A percentile compares a stretch with the other conserved stretches of the same genome.
These are phyloP conservation scores for Pichia sp. DNA, from an alignment of 1,139 yeast species.

Conservation along the genomic window DNA sequence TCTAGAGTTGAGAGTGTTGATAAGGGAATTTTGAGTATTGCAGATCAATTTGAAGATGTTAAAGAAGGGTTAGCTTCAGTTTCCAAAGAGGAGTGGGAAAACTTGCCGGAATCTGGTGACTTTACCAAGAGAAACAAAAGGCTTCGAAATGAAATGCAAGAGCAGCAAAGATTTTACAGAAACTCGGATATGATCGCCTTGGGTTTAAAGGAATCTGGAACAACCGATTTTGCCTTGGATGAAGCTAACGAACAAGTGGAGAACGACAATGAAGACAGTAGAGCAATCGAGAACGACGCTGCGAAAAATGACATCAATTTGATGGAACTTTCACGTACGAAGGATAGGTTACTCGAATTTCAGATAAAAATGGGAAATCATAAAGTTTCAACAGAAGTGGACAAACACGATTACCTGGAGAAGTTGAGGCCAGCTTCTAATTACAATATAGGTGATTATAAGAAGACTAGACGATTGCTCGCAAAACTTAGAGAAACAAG, in stretches of 20 bases:
- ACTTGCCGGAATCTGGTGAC: constrained; percentile 85
- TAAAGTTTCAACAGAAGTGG: constrained; percentile 15
- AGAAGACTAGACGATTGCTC: constrained; percentile 57
- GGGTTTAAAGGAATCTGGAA: constrained; percentile 29
- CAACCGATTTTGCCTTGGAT: constrained; percentile 27
- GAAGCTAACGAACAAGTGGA: constrained; percentile 13
- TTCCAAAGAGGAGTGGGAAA: constrained; percentile 72
- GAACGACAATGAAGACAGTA: constrained; percentile 34
- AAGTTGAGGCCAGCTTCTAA: constrained; percentile 12
- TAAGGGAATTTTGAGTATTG: constrained; percentile 33
- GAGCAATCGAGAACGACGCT: background rate
- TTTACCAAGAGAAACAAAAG: constrained; percentile 78
- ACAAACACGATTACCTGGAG: constrained; percentile 24
- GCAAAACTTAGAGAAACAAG: constrained; percentile 66
- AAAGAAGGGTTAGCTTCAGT: constrained; percentile 60
- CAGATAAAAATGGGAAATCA: constrained; percentile 37
- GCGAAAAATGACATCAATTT: constrained; percentile 38
- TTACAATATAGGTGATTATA: constrained; percentile 49
- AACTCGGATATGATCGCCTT: constrained; percentile 70
- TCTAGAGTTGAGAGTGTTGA: constrained; percentile 14
- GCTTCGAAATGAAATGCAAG: constrained; percentile 57
- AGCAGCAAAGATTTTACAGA: constrained; percentile 69
- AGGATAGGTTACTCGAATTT: constrained; percentile 48
- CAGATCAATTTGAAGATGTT: constrained; percentile 50
- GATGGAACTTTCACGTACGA: constrained; percentile 48